Conservation (phyloP, 73 alveolate genomes). For the Halteria grandinella region DNA sequence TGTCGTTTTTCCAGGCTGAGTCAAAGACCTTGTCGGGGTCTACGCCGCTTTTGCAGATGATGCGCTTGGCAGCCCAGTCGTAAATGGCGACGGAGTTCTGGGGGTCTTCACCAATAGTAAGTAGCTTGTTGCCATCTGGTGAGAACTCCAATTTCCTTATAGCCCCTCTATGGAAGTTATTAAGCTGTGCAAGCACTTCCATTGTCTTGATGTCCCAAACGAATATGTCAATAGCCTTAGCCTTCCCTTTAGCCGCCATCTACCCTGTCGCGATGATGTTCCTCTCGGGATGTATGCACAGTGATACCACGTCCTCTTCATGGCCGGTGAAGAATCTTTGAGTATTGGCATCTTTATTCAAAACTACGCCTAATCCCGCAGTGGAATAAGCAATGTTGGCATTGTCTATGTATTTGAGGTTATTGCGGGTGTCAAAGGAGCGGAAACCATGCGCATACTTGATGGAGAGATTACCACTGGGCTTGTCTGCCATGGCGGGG, state of each 20-base stretch:
- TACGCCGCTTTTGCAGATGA: conserved; percentile 87
- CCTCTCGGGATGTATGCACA: conserved; percentile 95
- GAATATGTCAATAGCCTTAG: conserved; percentile 90
- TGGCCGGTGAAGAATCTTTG: conserved; percentile 92
- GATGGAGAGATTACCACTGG: conserved; percentile 90
- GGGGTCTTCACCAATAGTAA: conserved; percentile 97
- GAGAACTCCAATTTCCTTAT: conserved; percentile 89
- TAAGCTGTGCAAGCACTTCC: conserved; percentile 70
- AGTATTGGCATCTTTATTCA: conserved; percentile 77
- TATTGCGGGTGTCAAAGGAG: conserved; percentile 95
- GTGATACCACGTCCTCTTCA: conserved; percentile 95
- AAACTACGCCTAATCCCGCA: conserved; percentile 96
- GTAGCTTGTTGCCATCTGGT: conserved; percentile 91
- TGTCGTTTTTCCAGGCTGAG: conserved; percentile 89
- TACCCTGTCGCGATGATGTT: conserved; percentile 97
- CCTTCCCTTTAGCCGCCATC: conserved; percentile 94
- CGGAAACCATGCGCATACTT: conserved; percentile 96
- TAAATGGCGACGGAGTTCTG: conserved; percentile 94
- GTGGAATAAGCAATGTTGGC: conserved; percentile 90
- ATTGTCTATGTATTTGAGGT: conserved; percentile 85
- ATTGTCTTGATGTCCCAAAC: conserved; percentile 93
- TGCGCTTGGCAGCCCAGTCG: conserved; percentile 91
- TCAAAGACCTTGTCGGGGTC: conserved; percentile 91
- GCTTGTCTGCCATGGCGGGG: conserved; percentile 79
- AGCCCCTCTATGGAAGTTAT: conserved; percentile 91